Percentiles rank a stretch among this genome's conserved stretches.
Conservation (phyloP, 768 basidiomycete species). For the Rhodotorula kratochvilovae region DNA sequence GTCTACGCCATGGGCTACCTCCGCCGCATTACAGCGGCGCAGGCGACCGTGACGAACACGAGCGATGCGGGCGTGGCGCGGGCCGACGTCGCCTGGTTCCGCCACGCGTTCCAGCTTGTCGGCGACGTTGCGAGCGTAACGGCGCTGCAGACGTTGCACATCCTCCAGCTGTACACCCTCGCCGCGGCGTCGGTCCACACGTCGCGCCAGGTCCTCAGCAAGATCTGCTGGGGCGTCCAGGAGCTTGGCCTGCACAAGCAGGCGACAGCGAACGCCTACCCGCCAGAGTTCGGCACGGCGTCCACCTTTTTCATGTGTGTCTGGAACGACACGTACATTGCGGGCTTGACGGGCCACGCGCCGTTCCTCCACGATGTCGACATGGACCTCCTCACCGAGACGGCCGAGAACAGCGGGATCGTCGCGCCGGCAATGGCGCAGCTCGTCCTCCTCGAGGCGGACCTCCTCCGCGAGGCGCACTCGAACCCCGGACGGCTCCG, state of each 20-base stretch:
- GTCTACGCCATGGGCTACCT: slow-evolving; percentile 7
- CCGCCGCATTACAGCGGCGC: not conserved
- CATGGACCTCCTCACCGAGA: not conserved
- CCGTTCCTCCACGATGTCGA: not conserved
- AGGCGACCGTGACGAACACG: not conserved
- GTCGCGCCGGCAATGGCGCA: slow-evolving; percentile 4
- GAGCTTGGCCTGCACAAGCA: slow-evolving; percentile 8
- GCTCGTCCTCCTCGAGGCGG: not conserved
- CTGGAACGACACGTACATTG: not conserved
- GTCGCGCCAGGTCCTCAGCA: not conserved
- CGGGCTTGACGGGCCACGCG: not conserved
- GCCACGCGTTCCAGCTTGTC: not conserved
- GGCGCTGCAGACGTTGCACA: slow-evolving; percentile 4
- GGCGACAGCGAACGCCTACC: not conserved
- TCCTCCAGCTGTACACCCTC: slow-evolving; percentile 9
- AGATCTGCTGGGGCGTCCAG: not conserved
- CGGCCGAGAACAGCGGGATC: slow-evolving; percentile 1
- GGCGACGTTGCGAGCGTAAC: not conserved
- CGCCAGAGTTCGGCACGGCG: not conserved
- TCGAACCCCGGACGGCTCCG: not conserved
- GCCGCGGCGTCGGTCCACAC: not conserved
- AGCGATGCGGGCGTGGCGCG: not conserved
- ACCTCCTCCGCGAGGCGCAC: too few relatives aligned
- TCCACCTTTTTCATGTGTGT: not conserved
- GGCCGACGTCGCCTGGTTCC: not conserved